Evolutionary conservation across 2,329 filamentous ascomycete species (phyloP).

Genomic region (Helminthosporium solani): DNA sequence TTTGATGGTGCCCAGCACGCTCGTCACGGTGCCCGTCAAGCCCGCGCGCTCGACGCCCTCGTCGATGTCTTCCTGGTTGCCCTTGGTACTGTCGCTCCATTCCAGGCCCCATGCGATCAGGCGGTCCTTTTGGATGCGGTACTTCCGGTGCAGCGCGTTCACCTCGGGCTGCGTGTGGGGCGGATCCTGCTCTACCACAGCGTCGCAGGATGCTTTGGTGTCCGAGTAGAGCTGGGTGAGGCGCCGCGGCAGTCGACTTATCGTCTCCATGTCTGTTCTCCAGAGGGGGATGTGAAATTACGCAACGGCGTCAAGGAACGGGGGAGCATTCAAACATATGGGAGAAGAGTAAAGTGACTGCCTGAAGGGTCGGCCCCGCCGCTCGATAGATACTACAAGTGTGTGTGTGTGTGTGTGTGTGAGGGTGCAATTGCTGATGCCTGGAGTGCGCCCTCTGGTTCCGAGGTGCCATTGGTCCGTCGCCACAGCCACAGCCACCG

Average conservation of each 20-base stretch:
- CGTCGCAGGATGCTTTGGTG: slow-evolving; percentile 75
- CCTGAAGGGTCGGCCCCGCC: slow-evolving; percentile 28
- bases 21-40: slow-evolving; percentile 73
- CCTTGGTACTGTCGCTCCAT: slow-evolving; percentile 68
- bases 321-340: slow-evolving; percentile 17
- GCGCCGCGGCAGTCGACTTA: slow-evolving; percentile 45
- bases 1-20: slow-evolving; percentile 78
- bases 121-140: slow-evolving; percentile 77
- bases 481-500: too few relatives aligned
- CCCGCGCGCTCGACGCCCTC: slow-evolving; percentile 67
- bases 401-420: too few relatives aligned
- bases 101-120: slow-evolving; percentile 78
- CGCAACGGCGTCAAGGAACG: slow-evolving; percentile 17
- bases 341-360: slow-evolving; percentile 25
- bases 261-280: slow-evolving; percentile 34
- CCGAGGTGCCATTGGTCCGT: too few relatives aligned
- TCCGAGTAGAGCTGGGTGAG: slow-evolving; percentile 68
- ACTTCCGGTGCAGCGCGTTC: slow-evolving; percentile 70
- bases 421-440: slow-evolving; percentile 30
- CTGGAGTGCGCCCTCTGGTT: not conserved
- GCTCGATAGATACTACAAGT: too few relatives aligned
- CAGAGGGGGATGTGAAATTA: slow-evolving; percentile 3
- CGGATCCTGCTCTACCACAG: slow-evolving; percentile 61
- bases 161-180: slow-evolving; percentile 66
- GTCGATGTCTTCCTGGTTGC: slow-evolving; percentile 67